phyloP scores from a whole-genome alignment of 1,284 basidiomycete species.

The Microbotryum scabiosae region DNA sequence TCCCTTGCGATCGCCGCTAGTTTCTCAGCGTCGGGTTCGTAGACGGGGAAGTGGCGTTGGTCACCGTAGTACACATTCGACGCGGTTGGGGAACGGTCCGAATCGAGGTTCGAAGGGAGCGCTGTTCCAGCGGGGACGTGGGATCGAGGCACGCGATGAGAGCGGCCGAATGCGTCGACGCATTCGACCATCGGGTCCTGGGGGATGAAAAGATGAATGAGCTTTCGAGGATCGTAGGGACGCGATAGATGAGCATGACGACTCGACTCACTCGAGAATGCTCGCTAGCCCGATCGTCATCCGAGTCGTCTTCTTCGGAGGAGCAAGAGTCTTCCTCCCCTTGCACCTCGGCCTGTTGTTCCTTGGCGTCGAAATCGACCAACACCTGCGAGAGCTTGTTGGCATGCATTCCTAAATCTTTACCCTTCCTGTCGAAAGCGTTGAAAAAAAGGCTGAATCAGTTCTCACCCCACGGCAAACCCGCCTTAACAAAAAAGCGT shows the following conservation, averaged over 20 bases:
- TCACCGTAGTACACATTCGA: conserved; percentile 48
- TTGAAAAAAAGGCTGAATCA: neutral
- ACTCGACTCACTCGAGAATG: neutral
- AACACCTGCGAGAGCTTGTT: conserved; percentile 64
- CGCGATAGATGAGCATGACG: too few species aligned
- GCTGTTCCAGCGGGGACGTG: conserved; percentile 64
- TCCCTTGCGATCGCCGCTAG: conserved; percentile 25
- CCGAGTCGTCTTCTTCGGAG: conserved; percentile 26
- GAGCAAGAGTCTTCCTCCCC: conserved; percentile 20
- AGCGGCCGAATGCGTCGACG: conserved; percentile 73
- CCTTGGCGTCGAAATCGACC: conserved; percentile 75
- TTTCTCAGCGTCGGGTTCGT: conserved; percentile 67
- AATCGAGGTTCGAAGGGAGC: conserved; percentile 42
- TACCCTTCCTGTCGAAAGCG: conserved; percentile 51
- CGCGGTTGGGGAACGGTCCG: conserved; percentile 4
- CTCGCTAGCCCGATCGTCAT: neutral
- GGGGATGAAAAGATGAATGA: conserved; percentile 38
- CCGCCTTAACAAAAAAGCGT: too few species aligned
- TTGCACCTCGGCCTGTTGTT: conserved; percentile 46
- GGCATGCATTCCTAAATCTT: conserved; percentile 67
- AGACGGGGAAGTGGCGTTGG: conserved; percentile 70
- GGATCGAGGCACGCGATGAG: conserved; percentile 57
- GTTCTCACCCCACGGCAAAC: neutral
- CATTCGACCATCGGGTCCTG: conserved; percentile 72
- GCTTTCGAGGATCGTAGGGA: neutral